Evolutionary conservation across 2,329 filamentous ascomycete species (phyloP), one percentile per base, ranked within the genome.

Genomic region (Fusarium udum): DNA sequence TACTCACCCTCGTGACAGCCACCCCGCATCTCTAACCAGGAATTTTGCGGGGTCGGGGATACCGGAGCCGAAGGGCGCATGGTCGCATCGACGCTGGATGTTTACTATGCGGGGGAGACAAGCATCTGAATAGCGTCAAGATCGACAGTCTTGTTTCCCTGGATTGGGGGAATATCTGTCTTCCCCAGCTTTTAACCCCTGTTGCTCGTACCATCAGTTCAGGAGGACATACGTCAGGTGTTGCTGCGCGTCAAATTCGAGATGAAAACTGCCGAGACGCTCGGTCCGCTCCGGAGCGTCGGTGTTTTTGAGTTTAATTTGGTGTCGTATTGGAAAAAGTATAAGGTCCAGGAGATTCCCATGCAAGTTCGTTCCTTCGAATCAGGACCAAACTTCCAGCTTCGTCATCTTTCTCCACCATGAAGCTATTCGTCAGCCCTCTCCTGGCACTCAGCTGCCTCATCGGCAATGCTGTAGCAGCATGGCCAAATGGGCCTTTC

Each of bases 401-500:
- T 20, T 32, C 16, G 11, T 12, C 26, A 9, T 4, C 1, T 6
- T 5, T 24, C 5, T 34, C 6, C 28, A 42, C 6, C 7, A 69
- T 69, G 67, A 69, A 58, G 31, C 49, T 45, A 5, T 43, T 64
- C 7, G 7, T 53, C 9, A 39, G 45, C 31, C 26, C 67, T 20
- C 58, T 69, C 10, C 34, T 69, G 20, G 67, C 59, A 58, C 20
- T 69, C 0, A 42, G 65, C 15, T 69, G 51, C 45, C 65, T 69
- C 7, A 15, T 69, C 3, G 51, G 67, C 20, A 69, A 69, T 9
- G 67, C 36, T 2, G 45, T 42, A 5, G 67, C 67, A 28, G 67
- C 67, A 10, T 77, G 75, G 75, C 75, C 78, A 0, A 73, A 78
- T 4, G 75, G 77, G 0, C 86, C 86, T 1, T 82, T 88, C 40